These are phyloP conservation scores for Saturnispora zaruensis DNA, from an alignment of 805 yeast species.

Conservation along the genomic window DNA sequence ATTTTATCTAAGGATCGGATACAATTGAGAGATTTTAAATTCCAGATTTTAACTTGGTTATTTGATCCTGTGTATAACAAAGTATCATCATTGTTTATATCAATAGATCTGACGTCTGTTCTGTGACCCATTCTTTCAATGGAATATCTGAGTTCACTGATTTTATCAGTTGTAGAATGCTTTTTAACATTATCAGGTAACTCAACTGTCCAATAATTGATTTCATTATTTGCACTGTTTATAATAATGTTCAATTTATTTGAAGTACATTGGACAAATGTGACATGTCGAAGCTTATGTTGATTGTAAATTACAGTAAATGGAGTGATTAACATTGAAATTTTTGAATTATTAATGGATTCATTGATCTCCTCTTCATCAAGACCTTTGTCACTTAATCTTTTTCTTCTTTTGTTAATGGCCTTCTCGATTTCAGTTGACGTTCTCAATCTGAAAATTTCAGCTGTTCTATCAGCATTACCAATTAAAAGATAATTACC, in stretches of 20 bases:
- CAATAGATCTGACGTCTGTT: constrained; percentile 77
- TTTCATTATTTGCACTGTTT: constrained; percentile 62
- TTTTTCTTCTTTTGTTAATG: constrained; percentile 62
- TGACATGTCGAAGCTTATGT: constrained; percentile 54
- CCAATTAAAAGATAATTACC: constrained; percentile 57
- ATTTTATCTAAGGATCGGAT: constrained; percentile 73
- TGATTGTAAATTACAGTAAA: constrained; percentile 57
- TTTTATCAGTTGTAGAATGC: constrained; percentile 33
- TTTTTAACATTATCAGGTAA: constrained; percentile 52
- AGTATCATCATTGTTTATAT: constrained; percentile 72
- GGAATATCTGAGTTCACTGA: constrained; percentile 39
- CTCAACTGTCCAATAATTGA: constrained; percentile 57
- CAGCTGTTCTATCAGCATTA: constrained; percentile 73
- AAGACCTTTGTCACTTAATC: constrained; percentile 65
- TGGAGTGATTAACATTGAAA: constrained; percentile 57
- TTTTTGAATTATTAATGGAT: constrained; percentile 39
- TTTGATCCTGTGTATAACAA: constrained; percentile 84
- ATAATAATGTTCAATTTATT: constrained; percentile 51
- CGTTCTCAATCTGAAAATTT: constrained; percentile 67
- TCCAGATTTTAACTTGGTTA: constrained; percentile 87
- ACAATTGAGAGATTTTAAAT: constrained; percentile 60
- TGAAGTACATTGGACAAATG: constrained; percentile 49
- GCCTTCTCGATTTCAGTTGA: constrained; percentile 75
- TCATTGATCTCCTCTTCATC: constrained; percentile 49
- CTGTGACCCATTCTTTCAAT: constrained; percentile 82